Evolutionary conservation across 257 asterid genomes (phyloP).

Genomic region (Penstemon davidsonii): DNA sequence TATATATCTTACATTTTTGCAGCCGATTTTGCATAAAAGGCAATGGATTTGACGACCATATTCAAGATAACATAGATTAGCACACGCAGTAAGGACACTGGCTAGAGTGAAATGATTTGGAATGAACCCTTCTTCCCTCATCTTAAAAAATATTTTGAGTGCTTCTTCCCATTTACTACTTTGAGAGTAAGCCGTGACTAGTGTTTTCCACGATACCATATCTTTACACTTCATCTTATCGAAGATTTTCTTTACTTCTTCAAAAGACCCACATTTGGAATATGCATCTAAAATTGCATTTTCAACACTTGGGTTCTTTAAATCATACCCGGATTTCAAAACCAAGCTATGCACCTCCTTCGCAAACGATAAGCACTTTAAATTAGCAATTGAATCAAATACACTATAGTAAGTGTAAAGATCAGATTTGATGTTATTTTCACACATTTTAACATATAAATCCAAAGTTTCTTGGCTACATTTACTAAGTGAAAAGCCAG

Average conservation of each 20-base stretch:
- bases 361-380: slow-evolving; percentile 38
- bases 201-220: slow-evolving; percentile 52
- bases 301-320: slow-evolving; percentile 31
- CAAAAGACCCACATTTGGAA: slow-evolving; percentile 52
- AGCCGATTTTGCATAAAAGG: slow-evolving; percentile 41
- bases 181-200: slow-evolving; percentile 49
- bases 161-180: slow-evolving; percentile 47
- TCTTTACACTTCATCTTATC: slow-evolving; percentile 39
- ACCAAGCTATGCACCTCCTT: slow-evolving; percentile 50
- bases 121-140: slow-evolving; percentile 46
- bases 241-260: slow-evolving; percentile 44
- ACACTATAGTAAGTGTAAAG: slow-evolving; percentile 53
- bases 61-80: slow-evolving; percentile 50
- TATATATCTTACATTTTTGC: slow-evolving; percentile 34
- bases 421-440: slow-evolving; percentile 38
- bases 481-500: slow-evolving; percentile 37
- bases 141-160: slow-evolving; percentile 37
- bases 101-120: slow-evolving; percentile 50
- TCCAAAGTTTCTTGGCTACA: slow-evolving; percentile 41
- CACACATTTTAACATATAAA: slow-evolving; percentile 40
- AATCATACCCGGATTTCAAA: slow-evolving; percentile 39
- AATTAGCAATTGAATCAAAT: slow-evolving; percentile 43
- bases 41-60: slow-evolving; percentile 46
- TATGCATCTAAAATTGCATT: slow-evolving; percentile 59
- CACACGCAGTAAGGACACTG: slow-evolving; percentile 45